Conservation (phyloP, 495 filamentous ascomycete genomes). For the Staphylotrichum longicolle region DNA sequence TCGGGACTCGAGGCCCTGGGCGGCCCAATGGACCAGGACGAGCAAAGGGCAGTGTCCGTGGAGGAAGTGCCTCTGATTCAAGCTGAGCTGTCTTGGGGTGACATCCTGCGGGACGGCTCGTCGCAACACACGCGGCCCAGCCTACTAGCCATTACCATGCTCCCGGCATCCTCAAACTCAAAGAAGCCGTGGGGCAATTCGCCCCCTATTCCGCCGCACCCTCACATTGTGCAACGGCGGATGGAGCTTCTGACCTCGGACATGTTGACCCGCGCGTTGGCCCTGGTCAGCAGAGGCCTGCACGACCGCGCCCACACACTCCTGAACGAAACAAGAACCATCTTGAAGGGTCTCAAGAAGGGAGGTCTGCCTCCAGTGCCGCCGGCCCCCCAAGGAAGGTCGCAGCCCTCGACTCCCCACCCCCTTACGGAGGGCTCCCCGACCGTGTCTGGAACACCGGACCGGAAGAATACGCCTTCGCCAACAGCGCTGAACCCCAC, state of each 20-base stretch:
- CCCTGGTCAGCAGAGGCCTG: constrained; percentile 85
- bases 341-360: constrained; percentile 93
- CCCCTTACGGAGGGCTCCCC: constrained; percentile 47
- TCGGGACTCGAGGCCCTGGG: constrained; percentile 93
- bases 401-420: constrained; percentile 49
- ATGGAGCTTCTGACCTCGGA: constrained; percentile 99
- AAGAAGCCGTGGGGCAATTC: constrained; percentile 60
- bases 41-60: constrained; percentile 77
- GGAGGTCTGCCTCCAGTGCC: constrained; percentile 88
- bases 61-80: constrained; percentile 96
- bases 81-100: constrained; percentile 89
- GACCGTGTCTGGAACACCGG: constrained; percentile 43
- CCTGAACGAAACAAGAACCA: constrained; percentile 87
- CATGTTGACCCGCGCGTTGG: constrained; percentile 92
- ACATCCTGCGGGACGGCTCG: constrained; percentile 88
- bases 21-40: constrained; percentile 85
- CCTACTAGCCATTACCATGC: constrained; percentile 95
- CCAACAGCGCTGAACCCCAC: constrained; percentile 47
- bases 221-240: constrained; percentile 89
- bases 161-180: constrained; percentile 69
- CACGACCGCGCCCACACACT: constrained; percentile 92
- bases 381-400: constrained; percentile 38
- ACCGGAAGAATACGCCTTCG: constrained; percentile 50
- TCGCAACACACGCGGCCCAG: constrained; percentile 85
- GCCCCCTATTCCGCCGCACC: constrained; percentile 92